Evolutionary conservation across 2,329 filamentous ascomycete genomes (phyloP), one percentile per base, ranked within the genome.

Genomic region (Tolypocladium paradoxum): DNA sequence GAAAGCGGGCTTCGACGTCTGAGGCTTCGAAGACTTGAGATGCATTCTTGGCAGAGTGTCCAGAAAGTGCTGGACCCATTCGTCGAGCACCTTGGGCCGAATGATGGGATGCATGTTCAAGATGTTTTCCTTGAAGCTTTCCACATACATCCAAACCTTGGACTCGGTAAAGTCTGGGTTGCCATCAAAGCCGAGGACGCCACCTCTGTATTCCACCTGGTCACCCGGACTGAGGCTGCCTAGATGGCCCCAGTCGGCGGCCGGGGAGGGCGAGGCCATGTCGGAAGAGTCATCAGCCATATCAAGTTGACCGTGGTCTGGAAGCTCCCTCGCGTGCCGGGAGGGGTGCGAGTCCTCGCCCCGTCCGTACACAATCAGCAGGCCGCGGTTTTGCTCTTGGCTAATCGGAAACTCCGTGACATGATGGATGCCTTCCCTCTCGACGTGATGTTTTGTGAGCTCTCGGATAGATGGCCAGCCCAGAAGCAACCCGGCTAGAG

Each of bases 401-500:
- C 82, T 77, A 66, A 93, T 87, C 0, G 90, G 88, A 65, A 90
- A 95, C 58, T 87, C 81, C 53, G 82, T 79, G 29, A 84, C 76
- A 51, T 77, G 76, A 34, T 75, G 73, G 61, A 84, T 74, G 33
- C 74, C 75, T 51, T 77, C 73, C 2, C 65, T 65, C 24, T 73
- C 68, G 52, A 83, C 65, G 29, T 74, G 73, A 49, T 68, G 69
- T 56, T 64, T 74, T 35, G 88, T 82, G 64, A 96, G 65, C 56
- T 77, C 71, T 64, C 76, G 70, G 52, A 93, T 89, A 0, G 83
- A 78, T 0, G 79, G 79, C 83, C 87, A 90, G 48, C 79, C 76
- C 31, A 97, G 73, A 20, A 97, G 74, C 57, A 90, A 81, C 50
- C 93, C 88, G 1, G 90, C 90, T n/a, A 90, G 82, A 0, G 91